Evolutionary conservation across 495 filamentous ascomycete species (phyloP), one percentile per base, ranked within the genome.

Genomic region (Aspergillus sclerotioniger): DNA sequence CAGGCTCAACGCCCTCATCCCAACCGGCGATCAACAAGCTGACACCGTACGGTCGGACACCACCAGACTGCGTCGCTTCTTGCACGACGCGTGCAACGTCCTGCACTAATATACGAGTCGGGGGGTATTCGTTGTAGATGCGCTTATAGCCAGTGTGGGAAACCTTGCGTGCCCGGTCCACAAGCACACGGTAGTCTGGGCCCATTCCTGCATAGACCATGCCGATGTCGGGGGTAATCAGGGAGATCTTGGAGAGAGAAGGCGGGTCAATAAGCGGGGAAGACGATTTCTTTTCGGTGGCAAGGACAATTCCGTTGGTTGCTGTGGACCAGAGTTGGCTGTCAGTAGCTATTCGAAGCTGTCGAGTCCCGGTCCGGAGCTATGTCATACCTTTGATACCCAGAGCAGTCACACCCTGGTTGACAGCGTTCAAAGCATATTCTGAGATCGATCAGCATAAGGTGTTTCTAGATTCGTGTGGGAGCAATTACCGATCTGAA

Each of bases 131-230:
- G 76, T 99, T 99, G 81, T 99, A 99, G 74, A 99, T 90, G 72
- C 94, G 91, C 83, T 99, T 99, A 85, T 98, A 99, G 73, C 88
- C 88, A 47, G 95, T 96, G 78, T 99, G 95, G n/a, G 91, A 94
- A 56, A 97, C 94, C 76, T 97, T 98, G 62, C 94, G 92, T 59
- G 94, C 95, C 72, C 90, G 92, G 80, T 99, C 94, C 57, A 96
- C 95, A 46, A 99, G 85, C 45, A 98, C 90, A 65, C 94, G 87
- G 79, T 98, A 99, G 76, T 99, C 95, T 51, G 94, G 94, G 16
- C 95, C 91, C 94, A 98, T 99, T 71, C 94, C 94, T 20, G 90
- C 89, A 79, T 99, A 99, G 67, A 99, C 95, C 95, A 97, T 98
- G 72, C 95, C 95, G 78, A 98, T 97, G 82, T 99, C 91, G 60